Conservation (phyloP, 2,329 filamentous ascomycete species). For the Paramyrothecium sp. region DNA sequence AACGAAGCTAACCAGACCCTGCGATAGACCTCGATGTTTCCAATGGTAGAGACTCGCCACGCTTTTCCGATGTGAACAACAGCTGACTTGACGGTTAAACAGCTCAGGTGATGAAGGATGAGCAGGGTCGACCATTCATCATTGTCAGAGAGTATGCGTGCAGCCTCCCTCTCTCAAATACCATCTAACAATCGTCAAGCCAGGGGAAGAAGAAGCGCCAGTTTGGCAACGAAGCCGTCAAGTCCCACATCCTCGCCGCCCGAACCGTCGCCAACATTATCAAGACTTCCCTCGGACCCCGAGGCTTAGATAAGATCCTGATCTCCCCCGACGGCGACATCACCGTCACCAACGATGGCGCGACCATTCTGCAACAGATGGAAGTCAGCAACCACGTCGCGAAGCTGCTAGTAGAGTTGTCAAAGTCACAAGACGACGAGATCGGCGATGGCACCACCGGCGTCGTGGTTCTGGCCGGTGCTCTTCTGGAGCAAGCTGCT, state of each 20-base stretch:
- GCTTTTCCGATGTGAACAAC: conserved; percentile 3
- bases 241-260: conserved; percentile 95
- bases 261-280: conserved; percentile 96
- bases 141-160: conserved; percentile 90
- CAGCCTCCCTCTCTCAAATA: conserved; percentile 1
- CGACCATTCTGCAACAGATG: conserved; percentile 97
- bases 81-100: conserved; percentile 17
- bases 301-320: conserved; percentile 97
- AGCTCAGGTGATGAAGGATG: conserved; percentile 88
- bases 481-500: conserved; percentile 91
- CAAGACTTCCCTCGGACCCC: conserved; percentile 92
- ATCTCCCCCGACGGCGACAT: conserved; percentile 99
- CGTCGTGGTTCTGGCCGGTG: conserved; percentile 92
- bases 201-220: conserved; percentile 98
- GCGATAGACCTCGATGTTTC: conserved; percentile 74
- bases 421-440: conserved; percentile 98
- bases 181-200: conserved; percentile 43
- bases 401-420: conserved; percentile 93
- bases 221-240: conserved; percentile 95
- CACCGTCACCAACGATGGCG: conserved; percentile 98
- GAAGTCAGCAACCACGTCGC: conserved; percentile 98
- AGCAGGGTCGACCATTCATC: conserved; percentile 95
- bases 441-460: conserved; percentile 98
- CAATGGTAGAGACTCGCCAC: conserved; percentile 60
- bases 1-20: conserved; percentile 30